Percentiles rank a stretch among this genome's conserved stretches.
These are phyloP conservation scores for Avicennia marina DNA, from an alignment of 257 asterid genomes.

Conservation along the genomic window DNA sequence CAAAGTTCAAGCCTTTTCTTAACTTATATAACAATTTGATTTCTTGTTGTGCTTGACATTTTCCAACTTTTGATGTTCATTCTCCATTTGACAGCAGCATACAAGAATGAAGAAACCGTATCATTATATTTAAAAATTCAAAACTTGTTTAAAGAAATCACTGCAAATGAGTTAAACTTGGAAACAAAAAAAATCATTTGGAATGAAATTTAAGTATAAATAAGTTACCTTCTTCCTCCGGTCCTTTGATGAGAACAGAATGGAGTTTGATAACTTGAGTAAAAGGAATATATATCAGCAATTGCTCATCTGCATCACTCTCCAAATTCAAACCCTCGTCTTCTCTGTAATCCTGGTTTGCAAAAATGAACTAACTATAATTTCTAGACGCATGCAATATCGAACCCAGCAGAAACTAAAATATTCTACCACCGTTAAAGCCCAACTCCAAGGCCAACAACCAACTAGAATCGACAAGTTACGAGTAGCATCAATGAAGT, in stretches of 20 bases:
- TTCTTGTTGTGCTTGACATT: too few relatives aligned
- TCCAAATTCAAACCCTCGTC: conserved; percentile 83
- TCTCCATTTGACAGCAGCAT: too few relatives aligned
- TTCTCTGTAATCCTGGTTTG: conserved; percentile 87
- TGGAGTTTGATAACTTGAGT: conserved; percentile 83
- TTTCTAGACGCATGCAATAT: not conserved
- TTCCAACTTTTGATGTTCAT: too few relatives aligned
- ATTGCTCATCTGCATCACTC: conserved; percentile 97
- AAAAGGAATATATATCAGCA: conserved; percentile 82
- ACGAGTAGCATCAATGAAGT: not conserved
- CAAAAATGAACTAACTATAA: conserved; percentile 4
- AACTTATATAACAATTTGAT: too few relatives aligned
- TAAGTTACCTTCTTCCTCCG: conserved; percentile 80
- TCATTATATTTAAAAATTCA: too few relatives aligned
- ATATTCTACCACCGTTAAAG: not conserved
- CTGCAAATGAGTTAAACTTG: too few relatives aligned
- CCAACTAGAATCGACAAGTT: not conserved
- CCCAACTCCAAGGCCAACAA: not conserved
- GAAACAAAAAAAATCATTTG: too few relatives aligned
- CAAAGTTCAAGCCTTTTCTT: too few relatives aligned
- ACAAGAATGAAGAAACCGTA: too few relatives aligned
- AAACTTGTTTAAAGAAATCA: too few relatives aligned
- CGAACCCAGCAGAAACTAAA: not conserved
- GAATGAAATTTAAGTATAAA: conserved; percentile 5
- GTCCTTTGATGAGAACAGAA: conserved; percentile 67